phyloP scores from a whole-genome alignment of 176 grass and related monocot species.

The Avena atlantica region DNA sequence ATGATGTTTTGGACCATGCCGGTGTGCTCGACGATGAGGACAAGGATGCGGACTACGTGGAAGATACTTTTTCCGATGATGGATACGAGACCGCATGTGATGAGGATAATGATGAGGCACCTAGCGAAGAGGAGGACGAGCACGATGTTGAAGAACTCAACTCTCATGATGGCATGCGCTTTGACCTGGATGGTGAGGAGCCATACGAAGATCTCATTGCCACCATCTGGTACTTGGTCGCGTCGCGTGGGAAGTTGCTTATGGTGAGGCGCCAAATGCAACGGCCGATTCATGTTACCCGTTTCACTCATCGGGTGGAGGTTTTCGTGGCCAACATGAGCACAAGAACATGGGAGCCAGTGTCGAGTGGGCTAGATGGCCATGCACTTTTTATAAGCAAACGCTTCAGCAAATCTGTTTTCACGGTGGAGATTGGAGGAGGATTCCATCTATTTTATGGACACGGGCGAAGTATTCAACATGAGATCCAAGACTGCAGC shows the following conservation, averaged over 20 bases:
- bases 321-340: background rate
- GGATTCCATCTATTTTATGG: too few species aligned
- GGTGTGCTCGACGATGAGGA: background rate
- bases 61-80: background rate
- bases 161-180: background rate
- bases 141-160: background rate
- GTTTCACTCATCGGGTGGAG: background rate
- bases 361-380: background rate
- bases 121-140: background rate
- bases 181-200: background rate
- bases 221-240: background rate
- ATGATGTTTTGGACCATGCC: too few species aligned
- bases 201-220: background rate
- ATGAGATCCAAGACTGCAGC: background rate
- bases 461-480: background rate
- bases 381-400: too few species aligned
- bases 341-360: background rate
- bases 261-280: background rate
- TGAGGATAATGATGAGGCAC: background rate
- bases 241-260: background rate
- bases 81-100: background rate
- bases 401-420: too few species aligned
- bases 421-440: too few species aligned
- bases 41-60: background rate
- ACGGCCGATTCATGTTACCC: background rate